phyloP scores from a whole-genome alignment of 345 rosid genomes.

The Aethionema arabicum region DNA sequence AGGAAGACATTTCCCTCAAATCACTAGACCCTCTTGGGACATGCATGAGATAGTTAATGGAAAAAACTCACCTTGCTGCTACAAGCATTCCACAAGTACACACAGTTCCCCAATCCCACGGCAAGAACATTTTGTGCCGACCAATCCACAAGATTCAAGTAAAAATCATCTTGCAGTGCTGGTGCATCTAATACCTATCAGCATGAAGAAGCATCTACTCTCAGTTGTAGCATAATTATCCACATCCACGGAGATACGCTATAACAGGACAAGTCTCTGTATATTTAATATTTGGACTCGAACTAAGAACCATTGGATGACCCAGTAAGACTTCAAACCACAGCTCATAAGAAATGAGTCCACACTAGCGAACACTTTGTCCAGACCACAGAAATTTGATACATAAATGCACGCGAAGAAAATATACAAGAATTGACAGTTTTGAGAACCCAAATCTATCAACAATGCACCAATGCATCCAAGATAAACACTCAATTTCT shows the following conservation, averaged over 20 bases:
- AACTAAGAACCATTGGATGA: background rate
- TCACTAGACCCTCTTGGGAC: background rate
- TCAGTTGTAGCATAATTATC: background rate
- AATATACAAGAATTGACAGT: background rate
- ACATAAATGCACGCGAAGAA: slow-evolving; percentile 9
- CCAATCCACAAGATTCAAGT: slow-evolving; percentile 96
- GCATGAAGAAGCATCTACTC: background rate
- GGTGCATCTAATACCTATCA: slow-evolving; percentile 96
- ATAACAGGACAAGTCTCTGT: background rate
- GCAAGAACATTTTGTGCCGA: slow-evolving; percentile 93
- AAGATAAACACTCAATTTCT: background rate
- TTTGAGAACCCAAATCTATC: background rate
- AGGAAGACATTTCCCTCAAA: slow-evolving; percentile 6
- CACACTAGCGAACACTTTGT: slow-evolving; percentile 1
- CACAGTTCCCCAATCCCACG: slow-evolving; percentile 93
- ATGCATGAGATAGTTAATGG: background rate
- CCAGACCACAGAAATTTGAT: background rate
- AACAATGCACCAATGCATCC: slow-evolving; percentile 2
- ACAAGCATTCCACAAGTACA: slow-evolving; percentile 98
- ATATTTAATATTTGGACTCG: slow-evolving; percentile 9
- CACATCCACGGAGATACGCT: background rate
- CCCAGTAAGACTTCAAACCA: slow-evolving; percentile 10
- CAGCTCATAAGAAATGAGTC: background rate
- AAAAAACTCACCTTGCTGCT: slow-evolving; percentile 75
- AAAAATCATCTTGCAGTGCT: slow-evolving; percentile 98